Percentiles rank a stretch among this genome's conserved stretches.
Evolutionary conservation across 495 filamentous ascomycete genomes (phyloP).

Genomic region (Melanomma pulvis-pyrius): DNA sequence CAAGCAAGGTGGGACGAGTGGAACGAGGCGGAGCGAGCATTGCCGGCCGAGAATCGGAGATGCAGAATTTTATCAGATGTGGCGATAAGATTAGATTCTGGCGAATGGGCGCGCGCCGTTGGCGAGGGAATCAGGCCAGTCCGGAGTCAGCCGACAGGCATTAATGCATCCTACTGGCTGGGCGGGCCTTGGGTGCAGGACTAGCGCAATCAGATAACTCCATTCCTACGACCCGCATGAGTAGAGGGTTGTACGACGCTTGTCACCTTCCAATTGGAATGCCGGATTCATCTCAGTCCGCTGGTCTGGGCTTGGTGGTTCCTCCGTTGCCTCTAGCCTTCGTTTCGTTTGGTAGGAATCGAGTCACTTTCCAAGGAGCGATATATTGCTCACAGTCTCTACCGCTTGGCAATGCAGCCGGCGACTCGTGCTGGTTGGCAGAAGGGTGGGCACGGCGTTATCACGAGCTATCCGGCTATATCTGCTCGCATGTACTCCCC

Average conservation of each 20-base stretch:
- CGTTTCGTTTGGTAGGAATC: not conserved
- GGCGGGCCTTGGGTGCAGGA: slow-evolving; percentile 6
- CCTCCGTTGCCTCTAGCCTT: not conserved
- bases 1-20: not conserved
- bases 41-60: slow-evolving; percentile 23
- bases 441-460: not conserved
- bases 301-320: not conserved
- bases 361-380: not conserved
- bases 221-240: not conserved
- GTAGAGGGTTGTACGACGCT: not conserved
- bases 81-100: slow-evolving; percentile 25
- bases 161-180: not conserved
- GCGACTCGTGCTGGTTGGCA: not conserved
- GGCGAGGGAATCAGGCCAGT: not conserved
- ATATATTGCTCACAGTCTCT: not conserved
- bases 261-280: slow-evolving; percentile 9
- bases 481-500: not conserved
- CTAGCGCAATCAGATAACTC: slow-evolving; percentile 24
- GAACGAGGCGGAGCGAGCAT: not conserved
- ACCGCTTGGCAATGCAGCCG: not conserved
- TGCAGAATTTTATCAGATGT: slow-evolving; percentile 34
- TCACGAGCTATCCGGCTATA: not conserved
- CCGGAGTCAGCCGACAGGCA: not conserved
- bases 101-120: not conserved
- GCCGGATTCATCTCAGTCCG: not conserved